These are phyloP conservation scores for Camellia granthamiana DNA, from an alignment of 148 eudicot genomes.

Conservation along the genomic window DNA sequence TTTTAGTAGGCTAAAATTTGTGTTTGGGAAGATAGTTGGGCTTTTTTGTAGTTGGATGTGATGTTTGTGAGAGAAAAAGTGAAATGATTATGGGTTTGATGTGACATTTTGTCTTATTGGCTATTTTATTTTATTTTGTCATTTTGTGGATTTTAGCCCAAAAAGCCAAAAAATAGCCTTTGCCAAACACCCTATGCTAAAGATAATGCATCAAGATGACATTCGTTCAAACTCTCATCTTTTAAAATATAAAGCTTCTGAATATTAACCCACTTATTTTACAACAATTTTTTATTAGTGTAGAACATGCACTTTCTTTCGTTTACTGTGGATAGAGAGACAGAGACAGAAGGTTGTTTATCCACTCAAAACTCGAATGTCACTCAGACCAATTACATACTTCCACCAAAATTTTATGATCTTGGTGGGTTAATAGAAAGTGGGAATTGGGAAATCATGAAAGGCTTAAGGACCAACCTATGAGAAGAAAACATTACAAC, in stretches of 20 bases:
- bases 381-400: neutral
- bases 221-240: neutral
- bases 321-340: neutral
- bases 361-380: conserved; percentile 3
- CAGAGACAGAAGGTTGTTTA: neutral
- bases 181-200: too few relatives aligned
- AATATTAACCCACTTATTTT: neutral
- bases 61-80: too few relatives aligned
- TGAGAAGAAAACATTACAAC: neutral
- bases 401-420: neutral
- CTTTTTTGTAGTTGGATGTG: too few relatives aligned
- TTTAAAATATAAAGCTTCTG: neutral
- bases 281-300: neutral
- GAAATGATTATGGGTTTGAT: too few relatives aligned
- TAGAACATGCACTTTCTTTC: neutral
- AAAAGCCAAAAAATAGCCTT: too few relatives aligned
- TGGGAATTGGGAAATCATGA: neutral
- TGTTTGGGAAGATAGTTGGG: too few relatives aligned
- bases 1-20: too few relatives aligned
- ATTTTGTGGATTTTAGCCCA: too few relatives aligned
- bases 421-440: neutral
- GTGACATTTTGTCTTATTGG: too few relatives aligned
- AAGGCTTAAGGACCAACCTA: neutral
- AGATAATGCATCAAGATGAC: conserved; percentile 5
- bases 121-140: too few relatives aligned